Base-by-base conservation (phyloP, 2,329 filamentous ascomycete species). In the Septoria linicola region DNA sequence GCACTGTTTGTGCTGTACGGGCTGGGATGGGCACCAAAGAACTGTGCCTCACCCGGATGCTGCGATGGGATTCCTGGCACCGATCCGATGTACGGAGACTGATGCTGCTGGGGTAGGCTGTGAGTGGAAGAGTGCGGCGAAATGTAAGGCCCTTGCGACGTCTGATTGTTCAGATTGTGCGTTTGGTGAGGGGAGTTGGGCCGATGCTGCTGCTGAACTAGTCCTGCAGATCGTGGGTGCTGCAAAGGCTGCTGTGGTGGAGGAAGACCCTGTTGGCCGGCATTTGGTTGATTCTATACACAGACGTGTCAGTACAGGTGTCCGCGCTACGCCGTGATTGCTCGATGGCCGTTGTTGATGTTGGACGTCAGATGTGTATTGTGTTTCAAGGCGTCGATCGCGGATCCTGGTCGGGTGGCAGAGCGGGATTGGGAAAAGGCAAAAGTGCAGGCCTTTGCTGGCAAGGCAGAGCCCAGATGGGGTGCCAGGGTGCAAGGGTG, bases 1-100 rank as follows among this genome's bases (percentile, higher is more conserved):
- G 86, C 82, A 73, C 86, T 89, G 61, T 88, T 84, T 49, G 88
- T 86, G 73, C 86, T 90, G 75, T 95, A 95, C 8, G 88, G 82
- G 69, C 84, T 89, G 58, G 87, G 82, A 68, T 93, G 88, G 52
- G 86, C 81, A 67, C 87, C 83, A 72, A 92, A 95, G 63, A 81
- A 83, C 39, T 83, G 79, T 45, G 87, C 74, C 62, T 95, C 87
- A 65, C 83, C 81, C 42, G 80, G 72, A 66, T 79, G 77, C 65
- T 85, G 84, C 37, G 79, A 78, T 65, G 76, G 81, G 51, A 78
- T 75, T 19, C 80, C 77, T 68, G 85, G 83, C 59, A 79, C 77
- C 51, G 83, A 76, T 58, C 83, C 80, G 58, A 85, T 82, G 72
- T 93, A 93, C n/a, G 76, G 73, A 51, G 77, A 75, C 43, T 74